Percentiles rank a stretch among this genome's conserved stretches.
These are phyloP conservation scores for Berberis thunbergii DNA, from an alignment of 164 flowering plant species.

Conservation along the genomic window DNA sequence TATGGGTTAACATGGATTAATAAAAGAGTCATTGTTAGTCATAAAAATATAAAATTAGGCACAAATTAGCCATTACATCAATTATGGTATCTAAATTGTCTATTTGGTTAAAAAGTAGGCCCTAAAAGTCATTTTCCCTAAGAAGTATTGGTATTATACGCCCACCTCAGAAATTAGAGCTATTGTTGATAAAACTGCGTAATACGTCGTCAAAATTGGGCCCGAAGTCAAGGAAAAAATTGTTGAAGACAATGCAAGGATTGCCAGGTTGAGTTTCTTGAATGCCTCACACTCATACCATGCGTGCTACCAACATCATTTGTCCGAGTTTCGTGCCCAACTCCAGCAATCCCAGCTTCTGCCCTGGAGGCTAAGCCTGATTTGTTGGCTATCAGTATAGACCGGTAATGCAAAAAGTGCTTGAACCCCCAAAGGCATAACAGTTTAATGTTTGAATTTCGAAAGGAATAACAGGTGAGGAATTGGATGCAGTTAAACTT, in stretches of 20 bases:
- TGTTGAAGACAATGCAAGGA: neutral
- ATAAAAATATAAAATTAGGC: no score
- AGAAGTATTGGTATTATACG: neutral
- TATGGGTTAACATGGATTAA: no score
- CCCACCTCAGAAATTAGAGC: neutral
- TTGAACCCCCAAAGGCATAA: neutral
- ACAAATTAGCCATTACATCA: no score
- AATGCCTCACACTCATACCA: neutral
- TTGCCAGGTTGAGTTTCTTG: neutral
- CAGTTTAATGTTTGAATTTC: neutral
- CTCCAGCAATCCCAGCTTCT: neutral
- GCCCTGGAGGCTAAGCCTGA: neutral
- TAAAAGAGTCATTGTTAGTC: no score
- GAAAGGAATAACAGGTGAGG: neutral
- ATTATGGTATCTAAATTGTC: no score
- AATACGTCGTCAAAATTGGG: neutral
- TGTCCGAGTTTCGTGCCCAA: neutral
- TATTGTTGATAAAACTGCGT: neutral
- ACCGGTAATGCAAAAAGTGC: neutral
- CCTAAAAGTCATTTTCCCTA: no score
- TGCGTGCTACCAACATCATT: neutral
- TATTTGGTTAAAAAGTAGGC: no score
- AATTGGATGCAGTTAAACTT: neutral
- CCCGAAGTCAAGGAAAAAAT: neutral
- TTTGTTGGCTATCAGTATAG: neutral